Conservation (phyloP, 257 asterid genomes). For the Nicotiana tabacum region DNA sequence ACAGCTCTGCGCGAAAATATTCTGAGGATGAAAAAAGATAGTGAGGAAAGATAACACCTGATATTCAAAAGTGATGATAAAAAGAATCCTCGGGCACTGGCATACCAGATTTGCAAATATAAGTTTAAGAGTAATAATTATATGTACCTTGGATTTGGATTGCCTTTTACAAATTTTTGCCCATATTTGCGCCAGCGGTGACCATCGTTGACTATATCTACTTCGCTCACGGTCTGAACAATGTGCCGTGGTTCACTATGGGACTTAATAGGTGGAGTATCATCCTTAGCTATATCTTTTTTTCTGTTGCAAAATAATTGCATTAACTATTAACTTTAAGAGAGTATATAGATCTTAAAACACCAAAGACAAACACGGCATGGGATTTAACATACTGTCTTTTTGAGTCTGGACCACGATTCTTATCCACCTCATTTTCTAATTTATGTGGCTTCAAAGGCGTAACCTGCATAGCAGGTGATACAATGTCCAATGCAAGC, state of each 20-base stretch:
- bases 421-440: slow-evolving; percentile 32
- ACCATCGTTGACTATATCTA: slow-evolving; percentile 80
- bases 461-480: slow-evolving; percentile 27
- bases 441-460: slow-evolving; percentile 27
- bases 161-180: slow-evolving; percentile 92
- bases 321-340: slow-evolving; percentile 6
- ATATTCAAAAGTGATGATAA: neutral
- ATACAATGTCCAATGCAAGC: slow-evolving; percentile 23
- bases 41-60: neutral
- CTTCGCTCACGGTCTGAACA: slow-evolving; percentile 75
- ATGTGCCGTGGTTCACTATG: slow-evolving; percentile 54
- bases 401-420: slow-evolving; percentile 41
- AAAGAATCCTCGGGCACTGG: neutral
- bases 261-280: slow-evolving; percentile 38
- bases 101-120: neutral
- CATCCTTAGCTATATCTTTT: slow-evolving; percentile 34
- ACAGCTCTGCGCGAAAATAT: neutral
- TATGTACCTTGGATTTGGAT: slow-evolving; percentile 82
- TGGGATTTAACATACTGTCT: slow-evolving; percentile 53
- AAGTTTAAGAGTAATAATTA: neutral
- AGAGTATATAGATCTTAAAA: neutral
- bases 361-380: slow-evolving; percentile 14
- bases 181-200: slow-evolving; percentile 98
- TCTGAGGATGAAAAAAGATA: neutral
- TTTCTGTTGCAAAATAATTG: slow-evolving; percentile 50